Base-by-base conservation (phyloP, 2,329 filamentous ascomycete species). In the Penicillium sp. region DNA sequence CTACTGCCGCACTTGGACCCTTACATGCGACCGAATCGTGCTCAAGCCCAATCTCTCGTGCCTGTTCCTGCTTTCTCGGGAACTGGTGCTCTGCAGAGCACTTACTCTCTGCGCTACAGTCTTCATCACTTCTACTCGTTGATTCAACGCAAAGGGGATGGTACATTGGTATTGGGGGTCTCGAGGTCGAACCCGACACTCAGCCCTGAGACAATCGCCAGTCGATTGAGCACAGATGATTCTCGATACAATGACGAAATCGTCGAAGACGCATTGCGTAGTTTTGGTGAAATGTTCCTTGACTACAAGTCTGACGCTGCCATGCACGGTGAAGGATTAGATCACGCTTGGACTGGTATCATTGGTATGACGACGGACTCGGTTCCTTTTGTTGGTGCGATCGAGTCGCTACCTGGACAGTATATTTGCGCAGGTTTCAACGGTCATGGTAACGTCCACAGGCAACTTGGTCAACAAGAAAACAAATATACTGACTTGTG, bases 371-470 rank as follows among this genome's bases (percentile, higher is more conserved):
- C 77, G 39, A 64, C 70, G 0, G 76, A 81, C 60, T 75, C 69
- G 10, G 75, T 79, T 11, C 78, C 79, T 1, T 75, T 79, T 54
- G 67, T 81, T n/a, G 78, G 78, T 1, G 61, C 63, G 1, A 62
- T 81, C 5, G 67, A 75, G 9, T 67, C 67, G 0, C 55, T 74
- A 7, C 69, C 73, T 9, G 78, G 78, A 4, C 78, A 81, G 49
- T 81, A 71, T 62, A 70, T 81, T 8, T 79, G 77, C 58, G 78
- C 77, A n/a, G 78, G 78, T 0, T 79, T 80, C 54, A 79, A 80
- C 58, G 78, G 77, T 0, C 77, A 80, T 61, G 77, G 77, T 64
- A 38, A 29, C 3, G 38, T 14, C 24, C 3, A 14, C 14, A n/a
- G n/a, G 34, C 6, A 16, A 6, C n/a, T 21, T 16, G 3, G 48